A percentile compares a stretch with the other conserved stretches of the same genome.
Conservation (phyloP, 2,329 filamentous ascomycete genomes). For the Ophiosphaerella korrae region DNA sequence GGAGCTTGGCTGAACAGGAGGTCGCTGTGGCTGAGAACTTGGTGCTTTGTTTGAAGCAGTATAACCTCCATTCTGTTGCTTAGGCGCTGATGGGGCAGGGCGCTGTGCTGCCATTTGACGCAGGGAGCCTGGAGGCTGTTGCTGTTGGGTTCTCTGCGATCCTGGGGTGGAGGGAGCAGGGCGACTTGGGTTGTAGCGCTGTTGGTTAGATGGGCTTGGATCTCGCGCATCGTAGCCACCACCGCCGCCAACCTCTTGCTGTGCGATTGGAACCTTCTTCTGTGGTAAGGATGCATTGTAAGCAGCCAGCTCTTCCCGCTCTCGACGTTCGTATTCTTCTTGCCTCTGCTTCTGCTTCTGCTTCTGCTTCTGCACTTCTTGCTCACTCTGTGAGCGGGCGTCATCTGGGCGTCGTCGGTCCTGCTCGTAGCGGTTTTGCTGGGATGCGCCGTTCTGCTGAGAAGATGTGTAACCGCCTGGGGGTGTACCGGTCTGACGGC, state of each 20-base stretch:
- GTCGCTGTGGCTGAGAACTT: slow-evolving; percentile 34
- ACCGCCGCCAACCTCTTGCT: slow-evolving; percentile 81
- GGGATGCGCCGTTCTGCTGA: slow-evolving; percentile 43
- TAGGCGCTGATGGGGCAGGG: slow-evolving; percentile 76
- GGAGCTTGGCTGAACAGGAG: slow-evolving; percentile 53
- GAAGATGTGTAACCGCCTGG: slow-evolving; percentile 37
- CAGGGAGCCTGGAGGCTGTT: slow-evolving; percentile 57
- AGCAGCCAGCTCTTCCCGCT: slow-evolving; percentile 75
- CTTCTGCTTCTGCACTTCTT: slow-evolving; percentile 48
- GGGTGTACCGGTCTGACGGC: slow-evolving; percentile 37
- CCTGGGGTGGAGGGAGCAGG: slow-evolving; percentile 80
- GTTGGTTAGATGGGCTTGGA: slow-evolving; percentile 53
- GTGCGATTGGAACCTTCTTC: slow-evolving; percentile 76
- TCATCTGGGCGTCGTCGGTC: slow-evolving; percentile 48
- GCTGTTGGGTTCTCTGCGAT: slow-evolving; percentile 54
- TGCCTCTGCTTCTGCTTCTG: slow-evolving; percentile 48
- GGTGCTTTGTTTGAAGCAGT: slow-evolving; percentile 34
- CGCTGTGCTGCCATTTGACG: slow-evolving; percentile 72
- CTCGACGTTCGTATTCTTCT: slow-evolving; percentile 52
- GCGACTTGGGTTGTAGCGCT: slow-evolving; percentile 82
- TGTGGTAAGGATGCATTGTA: slow-evolving; percentile 91
- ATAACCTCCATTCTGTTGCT: slow-evolving; percentile 44
- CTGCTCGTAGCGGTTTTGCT: slow-evolving; percentile 38
- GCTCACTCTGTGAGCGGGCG: slow-evolving; percentile 43
- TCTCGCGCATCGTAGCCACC: slow-evolving; percentile 56